Conservation (phyloP, 805 yeast genomes). For the Jamesozyma rosinii region DNA sequence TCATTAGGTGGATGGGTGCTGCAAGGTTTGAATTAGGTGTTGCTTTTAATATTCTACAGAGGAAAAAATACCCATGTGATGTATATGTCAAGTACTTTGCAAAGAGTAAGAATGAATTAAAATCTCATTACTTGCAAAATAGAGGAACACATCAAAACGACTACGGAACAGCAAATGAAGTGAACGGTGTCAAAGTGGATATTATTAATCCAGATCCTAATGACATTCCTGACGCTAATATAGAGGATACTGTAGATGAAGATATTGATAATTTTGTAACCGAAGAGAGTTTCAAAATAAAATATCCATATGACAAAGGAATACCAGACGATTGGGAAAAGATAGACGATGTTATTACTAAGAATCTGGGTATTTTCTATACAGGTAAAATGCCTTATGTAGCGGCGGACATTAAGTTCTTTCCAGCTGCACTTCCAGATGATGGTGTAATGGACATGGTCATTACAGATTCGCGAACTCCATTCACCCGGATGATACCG, state of each 20-base stretch:
- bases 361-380: slow-evolving; percentile 62
- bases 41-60: slow-evolving; percentile 44
- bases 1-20: slow-evolving; percentile 79
- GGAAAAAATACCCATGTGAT: slow-evolving; percentile 73
- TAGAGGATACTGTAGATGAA: slow-evolving; percentile 6
- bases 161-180: background rate
- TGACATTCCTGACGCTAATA: background rate
- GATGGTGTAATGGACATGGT: slow-evolving; percentile 86
- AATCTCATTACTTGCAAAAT: slow-evolving; percentile 37
- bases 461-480: slow-evolving; percentile 55
- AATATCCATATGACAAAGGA: slow-evolving; percentile 34
- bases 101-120: slow-evolving; percentile 42
- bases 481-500: slow-evolving; percentile 46
- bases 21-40: slow-evolving; percentile 81
- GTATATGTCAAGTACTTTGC: slow-evolving; percentile 62
- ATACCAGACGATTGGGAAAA: slow-evolving; percentile 65
- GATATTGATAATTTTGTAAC: slow-evolving; percentile 19
- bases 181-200: background rate
- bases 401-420: slow-evolving; percentile 72
- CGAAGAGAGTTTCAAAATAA: slow-evolving; percentile 37
- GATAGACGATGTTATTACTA: slow-evolving; percentile 39
- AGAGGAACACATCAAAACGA: slow-evolving; percentile 3
- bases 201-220: slow-evolving; percentile 1
- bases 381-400: slow-evolving; percentile 91
- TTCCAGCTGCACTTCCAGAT: slow-evolving; percentile 85